phyloP scores from a whole-genome alignment of 169 alveolate genomes.

The Plasmodium coatneyi region DNA sequence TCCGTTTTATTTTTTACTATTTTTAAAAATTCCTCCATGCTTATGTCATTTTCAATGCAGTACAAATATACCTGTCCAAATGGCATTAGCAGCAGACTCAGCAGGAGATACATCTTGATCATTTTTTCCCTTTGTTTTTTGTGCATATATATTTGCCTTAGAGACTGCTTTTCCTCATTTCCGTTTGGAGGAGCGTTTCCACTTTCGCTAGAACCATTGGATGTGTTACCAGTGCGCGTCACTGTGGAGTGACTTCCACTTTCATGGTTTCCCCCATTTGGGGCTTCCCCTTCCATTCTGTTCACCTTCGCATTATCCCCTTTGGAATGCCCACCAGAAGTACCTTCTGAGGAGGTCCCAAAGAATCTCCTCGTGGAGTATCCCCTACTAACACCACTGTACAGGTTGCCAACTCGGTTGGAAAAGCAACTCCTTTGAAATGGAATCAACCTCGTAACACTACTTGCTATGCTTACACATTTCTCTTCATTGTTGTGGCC shows the following conservation, averaged over 20 bases:
- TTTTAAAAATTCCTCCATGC: conserved; percentile 30
- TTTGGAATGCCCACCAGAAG: background rate
- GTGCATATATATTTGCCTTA: conserved; percentile 37
- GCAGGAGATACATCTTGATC: conserved; percentile 60
- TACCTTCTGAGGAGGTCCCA: background rate
- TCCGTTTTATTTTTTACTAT: conserved; percentile 32
- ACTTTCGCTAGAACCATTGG: background rate
- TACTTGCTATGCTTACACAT: background rate
- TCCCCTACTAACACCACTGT: background rate
- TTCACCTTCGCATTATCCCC: background rate
- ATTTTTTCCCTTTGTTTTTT: conserved; percentile 43
- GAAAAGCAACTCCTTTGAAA: background rate
- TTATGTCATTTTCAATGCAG: conserved; percentile 48
- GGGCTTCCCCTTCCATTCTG: background rate
- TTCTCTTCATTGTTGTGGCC: background rate
- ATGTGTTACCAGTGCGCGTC: background rate
- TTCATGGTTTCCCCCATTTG: background rate
- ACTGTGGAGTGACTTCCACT: background rate
- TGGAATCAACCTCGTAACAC: background rate
- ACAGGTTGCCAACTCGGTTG: background rate
- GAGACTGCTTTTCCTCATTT: background rate
- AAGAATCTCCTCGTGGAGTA: background rate
- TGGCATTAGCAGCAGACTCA: conserved; percentile 57
- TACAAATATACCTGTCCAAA: conserved; percentile 56
- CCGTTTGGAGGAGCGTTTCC: background rate